phyloP scores from a whole-genome alignment of 73 alveolate species.

The Paramecium primaurelia region DNA sequence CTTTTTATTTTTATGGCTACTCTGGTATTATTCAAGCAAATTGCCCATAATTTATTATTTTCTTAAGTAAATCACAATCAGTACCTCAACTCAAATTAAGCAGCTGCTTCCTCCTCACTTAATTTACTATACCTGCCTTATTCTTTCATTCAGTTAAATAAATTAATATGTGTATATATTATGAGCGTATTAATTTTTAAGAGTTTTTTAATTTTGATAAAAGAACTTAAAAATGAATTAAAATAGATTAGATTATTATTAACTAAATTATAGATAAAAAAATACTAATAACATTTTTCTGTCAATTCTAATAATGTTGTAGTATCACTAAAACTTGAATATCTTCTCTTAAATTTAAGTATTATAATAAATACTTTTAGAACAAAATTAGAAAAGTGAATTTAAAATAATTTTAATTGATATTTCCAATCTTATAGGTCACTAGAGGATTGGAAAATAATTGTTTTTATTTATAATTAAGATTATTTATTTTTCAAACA shows the following conservation, averaged over 20 bases:
- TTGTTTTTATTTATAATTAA: too few species aligned
- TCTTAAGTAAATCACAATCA: not conserved
- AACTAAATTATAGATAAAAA: not conserved
- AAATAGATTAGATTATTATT: not conserved
- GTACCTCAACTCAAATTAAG: constrained; percentile 32
- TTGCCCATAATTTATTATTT: constrained; percentile 4
- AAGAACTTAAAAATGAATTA: not conserved
- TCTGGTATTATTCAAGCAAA: constrained; percentile 10
- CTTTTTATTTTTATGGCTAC: not conserved
- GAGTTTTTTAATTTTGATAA: not conserved
- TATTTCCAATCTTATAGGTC: not conserved
- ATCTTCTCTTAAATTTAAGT: not conserved
- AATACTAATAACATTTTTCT: too few species aligned
- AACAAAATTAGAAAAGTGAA: not conserved
- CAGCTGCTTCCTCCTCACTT: constrained; percentile 41
- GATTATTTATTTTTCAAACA: too few species aligned
- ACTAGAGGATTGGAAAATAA: too few species aligned
- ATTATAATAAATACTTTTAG: too few species aligned
- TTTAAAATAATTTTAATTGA: too few species aligned
- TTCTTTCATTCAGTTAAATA: constrained; percentile 37
- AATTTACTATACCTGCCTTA: constrained; percentile 36
- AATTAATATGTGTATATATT: not conserved
- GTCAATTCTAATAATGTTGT: not conserved
- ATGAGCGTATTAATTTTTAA: not conserved
- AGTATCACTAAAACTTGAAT: not conserved